A percentile compares a stretch with the other conserved stretches of the same genome.
These are phyloP conservation scores for Homolaphlyctis polyrhiza DNA, from an alignment of 371 early-diverging fungal genomes.

Conservation along the genomic window DNA sequence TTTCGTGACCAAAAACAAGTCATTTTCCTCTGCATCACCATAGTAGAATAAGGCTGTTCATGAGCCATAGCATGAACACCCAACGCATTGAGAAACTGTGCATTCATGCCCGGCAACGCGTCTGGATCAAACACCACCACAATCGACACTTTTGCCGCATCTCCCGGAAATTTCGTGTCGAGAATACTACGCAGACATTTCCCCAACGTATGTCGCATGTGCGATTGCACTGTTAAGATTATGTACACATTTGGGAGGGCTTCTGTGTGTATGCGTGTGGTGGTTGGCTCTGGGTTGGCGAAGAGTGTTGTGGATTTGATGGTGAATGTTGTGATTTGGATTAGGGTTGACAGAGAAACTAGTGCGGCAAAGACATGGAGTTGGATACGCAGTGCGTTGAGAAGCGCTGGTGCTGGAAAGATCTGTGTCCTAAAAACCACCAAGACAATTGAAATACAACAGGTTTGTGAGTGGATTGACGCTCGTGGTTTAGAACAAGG, in stretches of 20 bases:
- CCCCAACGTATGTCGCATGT: not conserved
- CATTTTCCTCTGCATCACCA: not conserved
- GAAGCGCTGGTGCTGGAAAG: too few species aligned
- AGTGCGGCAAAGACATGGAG: not conserved
- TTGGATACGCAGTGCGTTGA: not conserved
- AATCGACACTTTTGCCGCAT: not conserved
- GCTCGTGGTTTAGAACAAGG: too few species aligned
- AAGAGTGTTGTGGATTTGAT: not conserved
- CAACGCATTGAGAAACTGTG: not conserved
- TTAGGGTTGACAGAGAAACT: not conserved
- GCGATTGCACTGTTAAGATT: not conserved
- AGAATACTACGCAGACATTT: not conserved
- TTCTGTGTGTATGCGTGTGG: too few species aligned
- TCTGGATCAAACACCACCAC: not conserved
- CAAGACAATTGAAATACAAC: too few species aligned
- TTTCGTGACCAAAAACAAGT: conserved; percentile 1
- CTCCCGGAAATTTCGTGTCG: not conserved
- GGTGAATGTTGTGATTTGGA: not conserved
- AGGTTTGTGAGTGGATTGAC: too few species aligned
- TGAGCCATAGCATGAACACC: conserved; percentile 2
- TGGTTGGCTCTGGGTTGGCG: too few species aligned
- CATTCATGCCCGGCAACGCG: not conserved
- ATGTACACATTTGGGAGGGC: not conserved
- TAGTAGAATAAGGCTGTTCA: not conserved
- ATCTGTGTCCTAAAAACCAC: too few species aligned